These are phyloP conservation scores for Paraurostyla sp. DNA, from an alignment of 73 alveolate genomes.

Conservation along the genomic window DNA sequence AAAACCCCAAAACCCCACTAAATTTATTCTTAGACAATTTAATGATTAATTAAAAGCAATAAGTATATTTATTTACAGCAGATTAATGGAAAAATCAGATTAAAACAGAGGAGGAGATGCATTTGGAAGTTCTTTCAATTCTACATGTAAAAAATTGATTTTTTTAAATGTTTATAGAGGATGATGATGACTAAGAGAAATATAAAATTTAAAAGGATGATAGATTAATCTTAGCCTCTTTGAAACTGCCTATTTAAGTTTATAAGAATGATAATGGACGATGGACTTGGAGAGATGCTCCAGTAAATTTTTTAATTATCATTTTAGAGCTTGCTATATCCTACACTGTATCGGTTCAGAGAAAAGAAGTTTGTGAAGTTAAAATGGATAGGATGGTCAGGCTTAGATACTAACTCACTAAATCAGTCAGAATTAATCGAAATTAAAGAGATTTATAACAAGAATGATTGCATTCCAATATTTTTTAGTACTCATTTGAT, in stretches of 20 bases:
- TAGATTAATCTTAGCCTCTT: slow-evolving; percentile 34
- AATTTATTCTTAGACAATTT: too few species aligned
- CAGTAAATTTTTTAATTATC: background rate
- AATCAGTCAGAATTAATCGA: background rate
- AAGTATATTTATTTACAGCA: too few species aligned
- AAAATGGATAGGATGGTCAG: slow-evolving; percentile 59
- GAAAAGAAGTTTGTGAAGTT: slow-evolving; percentile 35
- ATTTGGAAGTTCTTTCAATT: slow-evolving; percentile 2
- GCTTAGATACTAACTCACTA: background rate
- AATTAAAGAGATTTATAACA: background rate
- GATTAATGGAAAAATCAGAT: slow-evolving; percentile 45
- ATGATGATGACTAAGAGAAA: slow-evolving; percentile 5
- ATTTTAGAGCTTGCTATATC: slow-evolving; percentile 31
- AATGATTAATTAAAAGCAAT: too few species aligned
- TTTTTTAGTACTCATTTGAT: slow-evolving; percentile 10
- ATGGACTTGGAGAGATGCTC: slow-evolving; percentile 48
- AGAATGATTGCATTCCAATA: slow-evolving; percentile 49
- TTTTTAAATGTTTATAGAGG: background rate
- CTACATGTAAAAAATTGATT: background rate
- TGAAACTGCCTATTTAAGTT: slow-evolving; percentile 40
- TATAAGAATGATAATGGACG: background rate
- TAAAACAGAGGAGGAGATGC: background rate
- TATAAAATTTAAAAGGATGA: slow-evolving; percentile 30
- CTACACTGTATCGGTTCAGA: slow-evolving; percentile 45
- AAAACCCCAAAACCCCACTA: too few species aligned